Base-by-base conservation (phyloP, 2,329 filamentous ascomycete genomes). In the Phyllachora maydis region DNA sequence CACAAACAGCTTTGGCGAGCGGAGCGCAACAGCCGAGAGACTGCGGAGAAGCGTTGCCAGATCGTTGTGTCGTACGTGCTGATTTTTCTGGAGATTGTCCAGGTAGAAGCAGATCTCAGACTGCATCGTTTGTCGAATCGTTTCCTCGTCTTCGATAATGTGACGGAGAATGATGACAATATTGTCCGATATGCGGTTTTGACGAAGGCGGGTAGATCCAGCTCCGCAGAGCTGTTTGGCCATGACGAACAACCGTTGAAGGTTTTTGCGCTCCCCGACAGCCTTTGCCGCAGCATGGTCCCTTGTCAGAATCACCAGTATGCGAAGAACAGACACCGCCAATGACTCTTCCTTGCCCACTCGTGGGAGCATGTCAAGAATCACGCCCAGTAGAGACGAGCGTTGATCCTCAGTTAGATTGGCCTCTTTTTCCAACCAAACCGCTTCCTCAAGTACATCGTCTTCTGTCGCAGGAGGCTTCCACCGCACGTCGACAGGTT, bases 201-300 rank as follows among this genome's bases (percentile, higher is more conserved):
- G 56, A 30, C 52, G 58, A 7, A 98, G 61, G 26, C 73, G 72
- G 26, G 76, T 65, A 15, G 81, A 77, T 5, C 77, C 75, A 15
- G 70, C 63, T 14, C 76, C 77, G 11, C 79, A 72, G 28, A 95
- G 65, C 43, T 95, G 85, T 45, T 90, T 91, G 27, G 85, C 70
- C 78, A 95, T 92, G 24, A 93, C 65, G 46, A 98, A 95, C 12
- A 98, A 56, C 14, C 81, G 66, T 40, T 88, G 78, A 23, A 98
- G 58, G 36, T 91, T 90, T 41, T 72, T 76, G 52, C 82, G 92
- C 42, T 92, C 76, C 4, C 79, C 78, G 22, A 95, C 60, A 21
- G 63, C 56, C 32, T 68, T 63, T 3, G 88, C 83, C 30, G 90
- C 59, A 9, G 65, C 56, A 23, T 81, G 72, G 29, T 68, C 65